These are phyloP conservation scores for Penicillium capsulatum DNA, from an alignment of 2,329 filamentous ascomycete species.

Conservation along the genomic window DNA sequence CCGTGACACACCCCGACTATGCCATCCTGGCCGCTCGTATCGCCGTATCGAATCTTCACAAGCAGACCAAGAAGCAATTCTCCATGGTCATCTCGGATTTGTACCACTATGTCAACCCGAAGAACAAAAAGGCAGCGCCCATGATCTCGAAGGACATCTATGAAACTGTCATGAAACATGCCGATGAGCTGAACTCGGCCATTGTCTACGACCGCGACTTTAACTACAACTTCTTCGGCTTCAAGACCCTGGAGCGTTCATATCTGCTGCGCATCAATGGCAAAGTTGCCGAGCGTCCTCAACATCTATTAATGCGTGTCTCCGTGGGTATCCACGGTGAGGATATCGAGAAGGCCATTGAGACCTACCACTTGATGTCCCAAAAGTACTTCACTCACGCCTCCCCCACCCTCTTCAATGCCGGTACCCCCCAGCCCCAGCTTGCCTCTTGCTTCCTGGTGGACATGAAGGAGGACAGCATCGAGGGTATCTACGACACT, in stretches of 20 bases:
- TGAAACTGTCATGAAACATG: slow-evolving; percentile 90
- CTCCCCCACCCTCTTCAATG: slow-evolving; percentile 96
- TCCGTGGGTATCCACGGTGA: slow-evolving; percentile 95
- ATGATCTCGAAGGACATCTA: slow-evolving; percentile 95
- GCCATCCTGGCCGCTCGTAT: slow-evolving; percentile 97
- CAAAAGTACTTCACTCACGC: slow-evolving; percentile 98
- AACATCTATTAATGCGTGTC: slow-evolving; percentile 99
- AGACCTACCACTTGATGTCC: slow-evolving; percentile 99
- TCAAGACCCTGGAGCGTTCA: slow-evolving; percentile 97
- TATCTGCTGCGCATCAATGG: slow-evolving; percentile 93
- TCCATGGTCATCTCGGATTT: slow-evolving; percentile 91
- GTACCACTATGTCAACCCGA: slow-evolving; percentile 94
- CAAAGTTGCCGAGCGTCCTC: slow-evolving; percentile 93
- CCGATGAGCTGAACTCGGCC: slow-evolving; percentile 94
- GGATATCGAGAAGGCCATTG: slow-evolving; percentile 86
- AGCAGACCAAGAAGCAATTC: slow-evolving; percentile 99
- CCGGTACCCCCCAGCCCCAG: slow-evolving; percentile 89
- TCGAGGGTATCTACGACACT: slow-evolving; percentile 98
- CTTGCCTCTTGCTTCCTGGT: slow-evolving; percentile 98
- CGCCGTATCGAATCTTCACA: slow-evolving; percentile 98
- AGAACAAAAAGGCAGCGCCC: slow-evolving; percentile 74
- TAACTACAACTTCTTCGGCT: slow-evolving; percentile 99
- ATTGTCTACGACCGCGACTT: slow-evolving; percentile 99
- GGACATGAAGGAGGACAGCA: slow-evolving; percentile 99
- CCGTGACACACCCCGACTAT: slow-evolving; percentile 97